Conservation (phyloP, 169 alveolate genomes). For the Babesia ovis region DNA sequence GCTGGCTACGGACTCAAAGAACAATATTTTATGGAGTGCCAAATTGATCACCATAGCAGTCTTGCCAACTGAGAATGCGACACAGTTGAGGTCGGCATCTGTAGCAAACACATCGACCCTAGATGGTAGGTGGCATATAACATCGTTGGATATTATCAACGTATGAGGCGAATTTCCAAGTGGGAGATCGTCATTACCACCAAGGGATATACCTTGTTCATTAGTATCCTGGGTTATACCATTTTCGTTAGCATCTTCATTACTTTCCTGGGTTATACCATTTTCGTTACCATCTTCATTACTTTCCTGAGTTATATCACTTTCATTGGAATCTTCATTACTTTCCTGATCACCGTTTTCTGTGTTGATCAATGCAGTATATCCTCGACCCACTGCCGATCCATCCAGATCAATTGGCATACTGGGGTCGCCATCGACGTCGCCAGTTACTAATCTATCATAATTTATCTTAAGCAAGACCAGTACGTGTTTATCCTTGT, state of each 20-base stretch:
- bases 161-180: not conserved
- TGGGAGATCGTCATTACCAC: not conserved
- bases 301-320: not conserved
- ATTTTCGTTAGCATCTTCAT: not conserved
- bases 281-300: not conserved
- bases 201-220: not conserved
- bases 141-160: not conserved
- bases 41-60: slow-evolving; percentile 28
- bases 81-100: slow-evolving; percentile 19
- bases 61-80: slow-evolving; percentile 40
- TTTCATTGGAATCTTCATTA: not conserved
- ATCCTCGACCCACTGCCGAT: not conserved
- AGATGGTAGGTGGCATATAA: slow-evolving; percentile 1
- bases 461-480: slow-evolving; percentile 12
- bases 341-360: not conserved
- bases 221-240: not conserved
- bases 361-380: too few relatives aligned
- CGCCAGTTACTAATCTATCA: slow-evolving; percentile 2
- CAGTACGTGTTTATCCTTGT: not conserved
- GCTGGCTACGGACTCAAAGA: slow-evolving; percentile 36
- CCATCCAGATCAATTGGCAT: too few relatives aligned
- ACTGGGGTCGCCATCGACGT: not conserved
- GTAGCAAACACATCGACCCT: slow-evolving; percentile 46
- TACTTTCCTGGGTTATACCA: not conserved
- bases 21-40: not conserved